phyloP scores from a whole-genome alignment of 2,329 filamentous ascomycete species.

The Emergomyces africanus region DNA sequence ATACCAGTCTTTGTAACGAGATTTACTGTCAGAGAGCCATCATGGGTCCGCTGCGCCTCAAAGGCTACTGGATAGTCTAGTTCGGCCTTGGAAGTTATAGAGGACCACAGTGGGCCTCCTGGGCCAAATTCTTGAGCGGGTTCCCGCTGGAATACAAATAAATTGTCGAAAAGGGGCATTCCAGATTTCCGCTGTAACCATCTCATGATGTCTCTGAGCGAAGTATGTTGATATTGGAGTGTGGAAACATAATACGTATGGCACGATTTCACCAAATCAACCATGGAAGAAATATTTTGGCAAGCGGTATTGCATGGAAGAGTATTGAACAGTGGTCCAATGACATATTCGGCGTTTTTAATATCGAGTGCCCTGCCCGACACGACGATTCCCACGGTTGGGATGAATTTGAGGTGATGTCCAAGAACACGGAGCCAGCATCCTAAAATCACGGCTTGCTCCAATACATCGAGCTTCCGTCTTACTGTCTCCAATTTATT shows the following conservation, averaged over 20 bases:
- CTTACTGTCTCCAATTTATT: slow-evolving; percentile 40
- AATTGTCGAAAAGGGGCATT: slow-evolving; percentile 56
- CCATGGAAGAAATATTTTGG: slow-evolving; percentile 41
- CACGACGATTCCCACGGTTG: slow-evolving; percentile 59
- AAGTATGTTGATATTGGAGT: slow-evolving; percentile 63
- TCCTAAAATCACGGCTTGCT: slow-evolving; percentile 67
- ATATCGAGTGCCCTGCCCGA: slow-evolving; percentile 65
- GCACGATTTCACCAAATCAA: slow-evolving; percentile 46
- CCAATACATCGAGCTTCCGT: slow-evolving; percentile 53
- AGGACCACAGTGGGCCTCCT: slow-evolving; percentile 40
- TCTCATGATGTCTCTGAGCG: slow-evolving; percentile 67
- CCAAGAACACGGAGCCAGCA: slow-evolving; percentile 56
- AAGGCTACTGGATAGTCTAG: slow-evolving; percentile 67
- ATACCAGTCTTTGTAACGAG: slow-evolving; percentile 45
- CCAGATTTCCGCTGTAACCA: slow-evolving; percentile 50
- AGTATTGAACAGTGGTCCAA: slow-evolving; percentile 85
- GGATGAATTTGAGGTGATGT: slow-evolving; percentile 33
- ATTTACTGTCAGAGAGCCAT: slow-evolving; percentile 41
- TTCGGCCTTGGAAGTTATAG: slow-evolving; percentile 34
- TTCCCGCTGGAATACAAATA: slow-evolving; percentile 68
- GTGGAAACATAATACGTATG: slow-evolving; percentile 58
- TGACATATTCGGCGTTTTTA: slow-evolving; percentile 49
- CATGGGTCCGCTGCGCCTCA: slow-evolving; percentile 48
- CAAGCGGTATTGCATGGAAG: slow-evolving; percentile 54
- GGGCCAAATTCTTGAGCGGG: slow-evolving; percentile 11